Evolutionary conservation across 768 basidiomycete genomes (phyloP).

Genomic region (Pisolithus microcarpus): DNA sequence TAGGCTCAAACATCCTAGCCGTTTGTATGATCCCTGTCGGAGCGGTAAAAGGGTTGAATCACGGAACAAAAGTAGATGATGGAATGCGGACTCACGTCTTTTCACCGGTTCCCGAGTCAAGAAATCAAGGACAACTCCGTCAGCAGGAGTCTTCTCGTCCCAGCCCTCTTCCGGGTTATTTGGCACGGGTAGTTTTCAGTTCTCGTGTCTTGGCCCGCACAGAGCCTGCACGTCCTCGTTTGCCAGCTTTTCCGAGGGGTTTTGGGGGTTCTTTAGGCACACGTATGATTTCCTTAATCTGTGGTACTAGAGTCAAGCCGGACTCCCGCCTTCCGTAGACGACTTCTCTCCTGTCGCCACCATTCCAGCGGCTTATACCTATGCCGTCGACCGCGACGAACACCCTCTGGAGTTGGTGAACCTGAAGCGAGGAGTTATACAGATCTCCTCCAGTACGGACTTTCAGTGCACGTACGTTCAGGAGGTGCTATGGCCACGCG

Average conservation of each 20-base stretch:
- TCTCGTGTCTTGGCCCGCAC: constrained; percentile 27
- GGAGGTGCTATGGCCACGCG: constrained; percentile 8
- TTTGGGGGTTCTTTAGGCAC: constrained; percentile 43
- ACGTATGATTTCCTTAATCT: constrained; percentile 59
- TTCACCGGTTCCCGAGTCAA: constrained; percentile 51
- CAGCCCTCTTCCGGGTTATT: constrained; percentile 69
- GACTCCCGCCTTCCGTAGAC: constrained; percentile 65
- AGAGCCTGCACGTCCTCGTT: constrained; percentile 26
- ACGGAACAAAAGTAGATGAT: not conserved
- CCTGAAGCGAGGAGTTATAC: constrained; percentile 12
- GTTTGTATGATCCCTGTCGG: constrained; percentile 72
- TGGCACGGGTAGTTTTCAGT: constrained; percentile 9
- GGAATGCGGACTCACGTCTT: constrained; percentile 51
- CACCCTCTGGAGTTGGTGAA: constrained; percentile 33
- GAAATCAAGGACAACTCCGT: constrained; percentile 65
- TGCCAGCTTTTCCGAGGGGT: constrained; percentile 39
- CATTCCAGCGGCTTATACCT: constrained; percentile 73
- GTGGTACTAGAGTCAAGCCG: constrained; percentile 48
- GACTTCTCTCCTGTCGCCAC: constrained; percentile 89
- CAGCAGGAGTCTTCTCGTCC: constrained; percentile 70
- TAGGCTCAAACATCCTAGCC: constrained; percentile 55
- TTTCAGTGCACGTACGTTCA: constrained; percentile 18
- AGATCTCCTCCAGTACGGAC: not conserved
- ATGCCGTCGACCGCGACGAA: constrained; percentile 65
- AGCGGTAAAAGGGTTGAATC: constrained; percentile 3